These are phyloP conservation scores for Monosporascus sp. DNA, from an alignment of 2,329 filamentous ascomycete genomes.

Conservation along the genomic window DNA sequence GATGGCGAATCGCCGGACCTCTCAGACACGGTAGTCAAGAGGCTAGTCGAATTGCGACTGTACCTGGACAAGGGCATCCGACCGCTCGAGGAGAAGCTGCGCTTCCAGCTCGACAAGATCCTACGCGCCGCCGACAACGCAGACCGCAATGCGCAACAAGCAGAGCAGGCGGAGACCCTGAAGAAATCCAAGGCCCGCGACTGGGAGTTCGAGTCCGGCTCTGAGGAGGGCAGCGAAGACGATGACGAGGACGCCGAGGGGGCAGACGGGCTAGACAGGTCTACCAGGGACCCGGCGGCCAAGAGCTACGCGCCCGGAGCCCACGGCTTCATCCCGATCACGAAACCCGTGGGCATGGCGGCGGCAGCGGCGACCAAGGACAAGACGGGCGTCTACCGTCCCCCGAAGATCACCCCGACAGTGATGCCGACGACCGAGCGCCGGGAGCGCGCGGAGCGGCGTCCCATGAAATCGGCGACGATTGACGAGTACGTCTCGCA, in stretches of 20 bases:
- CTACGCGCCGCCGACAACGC: slow-evolving; percentile 79
- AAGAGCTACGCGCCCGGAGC: slow-evolving; percentile 33
- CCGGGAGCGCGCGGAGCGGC: slow-evolving; percentile 56
- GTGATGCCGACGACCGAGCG: slow-evolving; percentile 69
- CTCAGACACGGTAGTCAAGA: slow-evolving; percentile 68
- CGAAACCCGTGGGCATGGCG: slow-evolving; percentile 27
- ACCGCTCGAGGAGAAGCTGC: slow-evolving; percentile 82
- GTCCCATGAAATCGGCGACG: slow-evolving; percentile 69
- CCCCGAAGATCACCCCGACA: slow-evolving; percentile 82
- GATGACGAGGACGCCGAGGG: slow-evolving; percentile 32
- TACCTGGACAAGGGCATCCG: slow-evolving; percentile 91
- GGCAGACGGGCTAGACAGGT: slow-evolving; percentile 11
- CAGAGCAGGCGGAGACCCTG: slow-evolving; percentile 27
- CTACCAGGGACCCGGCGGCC: slow-evolving; percentile 18
- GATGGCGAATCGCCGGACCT: slow-evolving; percentile 36
- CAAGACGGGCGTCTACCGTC: slow-evolving; percentile 73
- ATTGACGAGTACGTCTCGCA: slow-evolving; percentile 88
- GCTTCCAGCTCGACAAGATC: slow-evolving; percentile 95
- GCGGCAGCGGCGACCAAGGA: slow-evolving; percentile 30
- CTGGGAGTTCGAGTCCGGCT: slow-evolving; percentile 31
- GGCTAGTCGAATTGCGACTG: slow-evolving; percentile 84
- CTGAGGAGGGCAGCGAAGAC: slow-evolving; percentile 27
- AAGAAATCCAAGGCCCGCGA: slow-evolving; percentile 20
- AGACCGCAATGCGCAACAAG: slow-evolving; percentile 39
- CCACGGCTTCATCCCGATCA: slow-evolving; percentile 31